A percentile compares a stretch with the other conserved stretches of the same genome.
These are phyloP conservation scores for Macrocybe gigantea DNA, from an alignment of 768 basidiomycete species.

Conservation along the genomic window DNA sequence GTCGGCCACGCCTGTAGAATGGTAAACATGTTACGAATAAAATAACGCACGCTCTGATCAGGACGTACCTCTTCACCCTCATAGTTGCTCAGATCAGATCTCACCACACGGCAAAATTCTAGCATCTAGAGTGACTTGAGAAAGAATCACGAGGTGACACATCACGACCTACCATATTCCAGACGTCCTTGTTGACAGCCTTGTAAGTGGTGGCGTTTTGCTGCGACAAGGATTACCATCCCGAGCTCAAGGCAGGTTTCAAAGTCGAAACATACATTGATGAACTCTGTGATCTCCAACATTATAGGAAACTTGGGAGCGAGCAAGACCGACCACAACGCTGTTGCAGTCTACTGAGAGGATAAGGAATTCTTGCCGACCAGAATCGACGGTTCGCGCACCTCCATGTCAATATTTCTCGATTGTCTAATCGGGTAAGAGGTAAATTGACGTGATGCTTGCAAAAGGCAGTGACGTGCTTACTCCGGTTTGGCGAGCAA, in stretches of 20 bases:
- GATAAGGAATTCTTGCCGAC: neutral
- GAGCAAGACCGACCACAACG: conserved; percentile 74
- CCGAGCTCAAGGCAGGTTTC: conserved; percentile 1
- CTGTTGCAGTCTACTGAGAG: conserved; percentile 50
- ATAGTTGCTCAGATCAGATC: conserved; percentile 56
- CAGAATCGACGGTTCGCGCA: conserved; percentile 21
- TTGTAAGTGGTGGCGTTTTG: conserved; percentile 55
- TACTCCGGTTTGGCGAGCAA: conserved; percentile 66
- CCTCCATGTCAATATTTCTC: conserved; percentile 80
- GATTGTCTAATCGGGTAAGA: conserved; percentile 40
- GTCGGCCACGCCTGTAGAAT: conserved; percentile 71
- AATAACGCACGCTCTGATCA: neutral
- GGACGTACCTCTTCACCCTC: conserved; percentile 67
- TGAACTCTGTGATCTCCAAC: conserved; percentile 59
- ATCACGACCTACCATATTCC: conserved; percentile 62
- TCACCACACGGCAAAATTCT: conserved; percentile 67
- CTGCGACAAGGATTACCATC: conserved; percentile 22
- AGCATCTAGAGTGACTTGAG: conserved; percentile 35
- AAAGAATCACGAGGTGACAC: neutral
- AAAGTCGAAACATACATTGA: conserved; percentile 39
- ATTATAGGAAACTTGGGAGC: conserved; percentile 62
- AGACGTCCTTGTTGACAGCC: conserved; percentile 79
- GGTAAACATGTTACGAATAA: conserved; percentile 1
- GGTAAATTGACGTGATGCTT: neutral
- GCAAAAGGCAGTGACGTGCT: conserved; percentile 20